Evolutionary conservation across 148 eudicot species (phyloP).

Genomic region (Nepenthes mirabilis): DNA sequence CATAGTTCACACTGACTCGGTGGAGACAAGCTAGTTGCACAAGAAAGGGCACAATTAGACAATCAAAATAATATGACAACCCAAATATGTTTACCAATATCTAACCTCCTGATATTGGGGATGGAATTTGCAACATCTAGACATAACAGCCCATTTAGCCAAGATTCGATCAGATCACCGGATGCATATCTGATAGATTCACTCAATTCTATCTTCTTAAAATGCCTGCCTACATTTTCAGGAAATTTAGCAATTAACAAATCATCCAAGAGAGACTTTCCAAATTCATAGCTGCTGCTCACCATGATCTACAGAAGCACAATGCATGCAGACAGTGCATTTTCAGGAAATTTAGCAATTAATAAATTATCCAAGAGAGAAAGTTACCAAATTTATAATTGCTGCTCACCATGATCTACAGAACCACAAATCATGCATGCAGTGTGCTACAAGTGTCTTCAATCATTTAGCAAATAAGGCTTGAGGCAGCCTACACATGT

Average conservation of each 20-base stretch:
- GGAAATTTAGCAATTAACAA: background rate
- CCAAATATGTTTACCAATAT: conserved; percentile 1
- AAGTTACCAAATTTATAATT: too few relatives aligned
- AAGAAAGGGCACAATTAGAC: conserved; percentile 7
- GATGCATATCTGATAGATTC: conserved; percentile 94
- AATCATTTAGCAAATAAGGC: too few relatives aligned
- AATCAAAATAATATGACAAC: conserved; percentile 2
- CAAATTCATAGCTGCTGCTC: too few relatives aligned
- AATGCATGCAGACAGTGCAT: conserved; percentile 9
- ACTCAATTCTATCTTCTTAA: conserved; percentile 71
- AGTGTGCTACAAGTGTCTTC: too few relatives aligned
- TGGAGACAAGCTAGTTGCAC: conserved; percentile 49
- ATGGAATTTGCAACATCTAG: conserved; percentile 72
- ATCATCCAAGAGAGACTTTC: background rate
- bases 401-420: too few relatives aligned
- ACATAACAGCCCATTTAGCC: conserved; percentile 83
- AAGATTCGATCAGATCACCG: conserved; percentile 83
- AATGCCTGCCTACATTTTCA: conserved; percentile 55
- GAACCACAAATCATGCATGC: too few relatives aligned
- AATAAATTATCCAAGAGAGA: background rate
- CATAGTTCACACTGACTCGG: conserved; percentile 81
- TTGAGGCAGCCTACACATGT: too few relatives aligned
- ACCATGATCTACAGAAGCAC: too few relatives aligned
- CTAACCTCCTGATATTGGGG: conserved; percentile 78
- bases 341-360: background rate